Evolutionary conservation across 2,329 filamentous ascomycete genomes (phyloP).

Genomic region (Sporothrix brasiliensis): DNA sequence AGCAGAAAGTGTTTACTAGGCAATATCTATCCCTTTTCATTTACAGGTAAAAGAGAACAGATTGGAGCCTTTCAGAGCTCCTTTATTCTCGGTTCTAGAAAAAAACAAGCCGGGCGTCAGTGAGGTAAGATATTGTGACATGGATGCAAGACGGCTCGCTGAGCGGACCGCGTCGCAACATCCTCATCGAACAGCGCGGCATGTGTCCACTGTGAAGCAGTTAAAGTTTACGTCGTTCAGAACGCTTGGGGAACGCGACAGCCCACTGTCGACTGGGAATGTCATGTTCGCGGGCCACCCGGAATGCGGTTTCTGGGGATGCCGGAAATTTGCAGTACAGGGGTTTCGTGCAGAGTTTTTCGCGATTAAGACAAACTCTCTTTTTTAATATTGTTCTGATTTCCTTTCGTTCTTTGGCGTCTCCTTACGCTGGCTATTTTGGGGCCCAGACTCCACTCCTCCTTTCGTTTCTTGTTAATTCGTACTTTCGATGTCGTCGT

Average conservation of each 20-base stretch:
- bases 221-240: not conserved
- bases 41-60: not conserved
- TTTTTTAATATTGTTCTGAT: not conserved
- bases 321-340: slow-evolving; percentile 35
- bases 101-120: not conserved
- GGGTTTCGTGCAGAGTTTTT: slow-evolving; percentile 22
- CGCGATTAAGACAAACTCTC: not conserved
- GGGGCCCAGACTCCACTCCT: not conserved
- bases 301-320: slow-evolving; percentile 22
- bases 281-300: slow-evolving; percentile 23
- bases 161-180: not conserved
- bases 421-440: slow-evolving; percentile 1
- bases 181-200: not conserved
- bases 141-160: not conserved
- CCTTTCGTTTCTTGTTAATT: not conserved
- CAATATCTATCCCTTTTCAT: not conserved
- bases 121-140: not conserved
- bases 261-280: not conserved
- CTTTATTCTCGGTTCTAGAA: slow-evolving; percentile 8
- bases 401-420: slow-evolving; percentile 6
- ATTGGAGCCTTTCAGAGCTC: not conserved
- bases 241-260: not conserved
- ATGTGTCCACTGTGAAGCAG: too few relatives aligned
- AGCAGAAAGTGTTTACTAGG: too few relatives aligned
- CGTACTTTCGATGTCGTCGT: not conserved